Evolutionary conservation across 495 filamentous ascomycete species (phyloP).

Genomic region (Aspergillus saccharolyticus): DNA sequence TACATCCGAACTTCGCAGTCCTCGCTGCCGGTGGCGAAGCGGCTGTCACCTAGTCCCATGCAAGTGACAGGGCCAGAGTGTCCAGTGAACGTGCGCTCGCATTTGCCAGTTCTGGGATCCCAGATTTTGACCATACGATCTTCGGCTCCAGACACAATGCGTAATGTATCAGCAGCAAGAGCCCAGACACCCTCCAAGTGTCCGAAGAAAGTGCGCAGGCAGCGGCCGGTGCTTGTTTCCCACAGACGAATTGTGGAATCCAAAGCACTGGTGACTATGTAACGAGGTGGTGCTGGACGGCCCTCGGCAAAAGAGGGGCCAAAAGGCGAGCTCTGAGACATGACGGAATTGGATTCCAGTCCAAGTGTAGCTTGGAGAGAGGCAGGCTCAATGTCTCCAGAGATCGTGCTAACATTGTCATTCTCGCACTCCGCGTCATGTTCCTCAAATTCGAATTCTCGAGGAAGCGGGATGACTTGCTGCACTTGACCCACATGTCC

Average conservation of each 20-base stretch:
- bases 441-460: conserved; percentile 83
- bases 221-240: conserved; percentile 78
- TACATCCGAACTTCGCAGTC: conserved; percentile 88
- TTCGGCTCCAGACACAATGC: conserved; percentile 82
- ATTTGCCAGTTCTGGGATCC: conserved; percentile 87
- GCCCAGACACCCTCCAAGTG: conserved; percentile 97
- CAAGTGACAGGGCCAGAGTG: conserved; percentile 89
- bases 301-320: conserved; percentile 53
- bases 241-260: conserved; percentile 90
- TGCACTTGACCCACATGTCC: conserved; percentile 97
- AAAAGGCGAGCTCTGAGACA: conserved; percentile 47
- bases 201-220: conserved; percentile 88
- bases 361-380: conserved; percentile 15
- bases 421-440: conserved; percentile 54
- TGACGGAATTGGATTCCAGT: conserved; percentile 26
- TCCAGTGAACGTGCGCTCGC: conserved; percentile 84
- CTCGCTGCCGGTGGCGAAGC: conserved; percentile 85
- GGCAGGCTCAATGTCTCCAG: conserved; percentile 29
- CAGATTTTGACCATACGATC: conserved; percentile 96
- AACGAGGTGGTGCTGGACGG: conserved; percentile 70
- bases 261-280: conserved; percentile 87
- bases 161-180: conserved; percentile 82
- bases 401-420: conserved; percentile 36
- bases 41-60: conserved; percentile 80
- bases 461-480: conserved; percentile 74